Percentiles rank a stretch among this genome's conserved stretches.
These are phyloP conservation scores for Coemansia sp. DNA, from an alignment of 192 early-diverging fungal genomes.

Conservation along the genomic window DNA sequence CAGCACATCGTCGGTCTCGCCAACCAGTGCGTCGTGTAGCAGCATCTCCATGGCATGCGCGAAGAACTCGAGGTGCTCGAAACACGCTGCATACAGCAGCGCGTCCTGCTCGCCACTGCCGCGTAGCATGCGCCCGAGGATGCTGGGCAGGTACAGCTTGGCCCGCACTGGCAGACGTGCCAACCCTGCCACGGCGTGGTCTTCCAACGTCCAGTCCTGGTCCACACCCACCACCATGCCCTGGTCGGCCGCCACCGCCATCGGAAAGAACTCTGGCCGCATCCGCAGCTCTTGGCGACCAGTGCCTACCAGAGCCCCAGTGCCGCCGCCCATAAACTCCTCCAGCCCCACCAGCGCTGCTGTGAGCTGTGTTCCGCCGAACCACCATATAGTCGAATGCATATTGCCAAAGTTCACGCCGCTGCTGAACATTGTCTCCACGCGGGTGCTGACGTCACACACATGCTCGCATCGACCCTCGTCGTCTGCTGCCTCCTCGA, in stretches of 20 bases:
- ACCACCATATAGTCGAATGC: conserved; percentile 55
- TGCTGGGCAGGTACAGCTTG: conserved; percentile 41
- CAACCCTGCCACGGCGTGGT: conserved; percentile 25
- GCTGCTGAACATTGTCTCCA: conserved; percentile 31
- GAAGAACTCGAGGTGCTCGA: conserved; percentile 81
- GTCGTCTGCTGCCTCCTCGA: conserved; percentile 6
- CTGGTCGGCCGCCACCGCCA: conserved; percentile 36
- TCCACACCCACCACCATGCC: conserved; percentile 50
- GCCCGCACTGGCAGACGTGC: conserved; percentile 33
- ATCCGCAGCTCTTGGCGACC: conserved; percentile 11
- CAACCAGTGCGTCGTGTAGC: conserved; percentile 82
- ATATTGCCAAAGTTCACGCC: conserved; percentile 53
- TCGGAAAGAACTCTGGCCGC: conserved; percentile 43
- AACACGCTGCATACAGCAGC: conserved; percentile 56
- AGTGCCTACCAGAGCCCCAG: conserved; percentile 4
- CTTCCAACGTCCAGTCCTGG: conserved; percentile 48
- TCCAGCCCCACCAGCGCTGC: conserved; percentile 45
- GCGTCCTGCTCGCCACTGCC: conserved; percentile 37
- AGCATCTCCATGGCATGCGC: conserved; percentile 90
- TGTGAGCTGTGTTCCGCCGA: conserved; percentile 30
- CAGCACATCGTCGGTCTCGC: conserved; percentile 70
- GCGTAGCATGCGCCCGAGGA: conserved; percentile 42
- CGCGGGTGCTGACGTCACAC: conserved; percentile 13
- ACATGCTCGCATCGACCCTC: not conserved
- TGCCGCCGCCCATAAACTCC: conserved; percentile 47